phyloP scores from a whole-genome alignment of 1,139 yeast species.

The Geotrichum cucujoidarum region DNA sequence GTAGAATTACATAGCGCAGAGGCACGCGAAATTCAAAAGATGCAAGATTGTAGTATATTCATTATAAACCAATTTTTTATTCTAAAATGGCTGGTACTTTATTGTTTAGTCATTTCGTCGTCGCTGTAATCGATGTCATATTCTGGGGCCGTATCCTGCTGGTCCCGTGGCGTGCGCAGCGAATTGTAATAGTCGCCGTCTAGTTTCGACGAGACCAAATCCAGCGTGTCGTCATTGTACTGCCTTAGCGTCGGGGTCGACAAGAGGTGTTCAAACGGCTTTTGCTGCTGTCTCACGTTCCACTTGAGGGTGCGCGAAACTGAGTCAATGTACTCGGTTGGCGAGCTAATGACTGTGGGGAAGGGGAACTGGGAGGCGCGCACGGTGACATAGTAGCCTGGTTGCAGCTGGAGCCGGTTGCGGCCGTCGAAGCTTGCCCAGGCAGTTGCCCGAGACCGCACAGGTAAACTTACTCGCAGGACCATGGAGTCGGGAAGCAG shows the following conservation, averaged over 20 bases:
- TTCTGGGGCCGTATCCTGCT: background rate
- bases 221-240: slow-evolving; percentile 15
- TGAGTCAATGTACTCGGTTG: slow-evolving; percentile 75
- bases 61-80: too few relatives aligned
- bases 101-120: too few relatives aligned
- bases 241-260: slow-evolving; percentile 14
- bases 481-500: slow-evolving; percentile 82
- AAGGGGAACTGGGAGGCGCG: slow-evolving; percentile 78
- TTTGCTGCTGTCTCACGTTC: slow-evolving; percentile 80
- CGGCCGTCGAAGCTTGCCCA: slow-evolving; percentile 93
- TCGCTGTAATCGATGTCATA: slow-evolving; percentile 20
- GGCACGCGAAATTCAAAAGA: too few relatives aligned
- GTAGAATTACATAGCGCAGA: too few relatives aligned
- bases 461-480: slow-evolving; percentile 68
- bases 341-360: slow-evolving; percentile 73
- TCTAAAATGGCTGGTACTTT: too few relatives aligned
- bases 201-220: slow-evolving; percentile 1
- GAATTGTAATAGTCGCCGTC: background rate
- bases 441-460: slow-evolving; percentile 67
- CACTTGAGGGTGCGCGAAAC: slow-evolving; percentile 80
- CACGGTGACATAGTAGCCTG: slow-evolving; percentile 73
- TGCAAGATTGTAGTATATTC: too few relatives aligned
- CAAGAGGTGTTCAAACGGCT: slow-evolving; percentile 46
- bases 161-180: background rate
- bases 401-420: slow-evolving; percentile 59